These are phyloP conservation scores for Saccharomyces kudriavzevii DNA, from an alignment of 805 yeast species.

Conservation along the genomic window DNA sequence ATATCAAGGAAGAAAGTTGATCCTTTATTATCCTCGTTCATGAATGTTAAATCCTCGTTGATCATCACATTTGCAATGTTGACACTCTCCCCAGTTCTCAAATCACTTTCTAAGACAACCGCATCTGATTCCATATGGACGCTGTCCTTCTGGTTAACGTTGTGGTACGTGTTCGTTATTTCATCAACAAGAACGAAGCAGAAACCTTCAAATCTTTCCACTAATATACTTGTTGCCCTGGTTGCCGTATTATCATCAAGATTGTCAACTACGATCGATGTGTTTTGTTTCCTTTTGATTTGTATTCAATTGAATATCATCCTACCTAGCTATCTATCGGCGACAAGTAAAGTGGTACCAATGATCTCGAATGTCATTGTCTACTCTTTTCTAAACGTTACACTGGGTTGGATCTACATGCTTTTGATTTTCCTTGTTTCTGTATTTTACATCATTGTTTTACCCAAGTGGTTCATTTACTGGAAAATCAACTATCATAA, in stretches of 20 bases:
- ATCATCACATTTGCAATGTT: slow-evolving; percentile 63
- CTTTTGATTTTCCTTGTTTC: slow-evolving; percentile 13
- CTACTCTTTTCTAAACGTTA: slow-evolving; percentile 16
- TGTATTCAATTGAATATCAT: slow-evolving; percentile 28
- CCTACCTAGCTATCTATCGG: slow-evolving; percentile 18
- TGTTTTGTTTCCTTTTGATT: slow-evolving; percentile 70
- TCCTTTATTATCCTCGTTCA: slow-evolving; percentile 3
- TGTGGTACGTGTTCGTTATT: slow-evolving; percentile 45
- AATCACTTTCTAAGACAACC: slow-evolving; percentile 80
- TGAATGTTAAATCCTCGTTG: slow-evolving; percentile 53
- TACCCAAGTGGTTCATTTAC: slow-evolving; percentile 25
- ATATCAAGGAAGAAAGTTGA: slow-evolving; percentile 7
- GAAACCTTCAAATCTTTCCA: slow-evolving; percentile 51
- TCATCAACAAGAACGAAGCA: slow-evolving; percentile 11
- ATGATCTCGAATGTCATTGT: slow-evolving; percentile 17
- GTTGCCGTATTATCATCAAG: slow-evolving; percentile 90
- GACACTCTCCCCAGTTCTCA: slow-evolving; percentile 81
- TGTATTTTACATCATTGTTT: slow-evolving; percentile 12
- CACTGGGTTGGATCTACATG: slow-evolving; percentile 20
- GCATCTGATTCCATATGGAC: slow-evolving; percentile 96
- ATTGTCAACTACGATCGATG: slow-evolving; percentile 60
- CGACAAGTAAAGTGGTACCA: slow-evolving; percentile 12
- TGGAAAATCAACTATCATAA: slow-evolving; percentile 26
- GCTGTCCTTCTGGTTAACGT: slow-evolving; percentile 66
- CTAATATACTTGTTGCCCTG: slow-evolving; percentile 75